Percentiles rank a stretch among this genome's conserved stretches.
Conservation (phyloP, 345 rosid species). For the Rubroshorea leprosula region DNA sequence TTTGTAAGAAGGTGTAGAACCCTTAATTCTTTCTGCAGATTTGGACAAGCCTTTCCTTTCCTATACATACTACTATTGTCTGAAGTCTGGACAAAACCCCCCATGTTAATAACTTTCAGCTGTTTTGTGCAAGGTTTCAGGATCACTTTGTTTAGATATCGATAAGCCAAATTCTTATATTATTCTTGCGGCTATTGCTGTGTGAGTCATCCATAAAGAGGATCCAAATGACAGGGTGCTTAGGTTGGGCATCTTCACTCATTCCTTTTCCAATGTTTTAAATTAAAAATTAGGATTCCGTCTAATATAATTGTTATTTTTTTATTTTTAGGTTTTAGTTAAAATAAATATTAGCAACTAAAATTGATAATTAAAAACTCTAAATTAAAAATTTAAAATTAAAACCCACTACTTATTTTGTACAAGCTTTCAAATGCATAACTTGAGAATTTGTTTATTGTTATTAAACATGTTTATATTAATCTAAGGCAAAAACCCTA, state of each 20-base stretch:
- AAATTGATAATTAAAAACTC: too few species aligned
- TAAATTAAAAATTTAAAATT: too few species aligned
- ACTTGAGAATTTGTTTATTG: too few species aligned
- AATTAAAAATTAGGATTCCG: too few species aligned
- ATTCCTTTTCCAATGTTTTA: not conserved
- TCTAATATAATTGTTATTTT: too few species aligned
- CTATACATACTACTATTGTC: not conserved
- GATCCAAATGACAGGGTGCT: not conserved
- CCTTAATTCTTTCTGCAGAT: not conserved
- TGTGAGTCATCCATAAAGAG: slow-evolving; percentile 23
- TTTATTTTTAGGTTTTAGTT: too few species aligned
- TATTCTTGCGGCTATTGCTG: slow-evolving; percentile 23
- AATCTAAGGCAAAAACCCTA: too few species aligned
- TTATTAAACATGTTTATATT: too few species aligned
- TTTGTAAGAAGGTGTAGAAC: not conserved
- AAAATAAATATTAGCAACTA: too few species aligned
- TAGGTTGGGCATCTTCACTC: not conserved
- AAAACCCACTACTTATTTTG: too few species aligned
- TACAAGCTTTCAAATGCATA: too few species aligned
- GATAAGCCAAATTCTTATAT: slow-evolving; percentile 14
- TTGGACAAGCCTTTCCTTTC: not conserved
- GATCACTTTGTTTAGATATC: too few species aligned
- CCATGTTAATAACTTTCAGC: not conserved
- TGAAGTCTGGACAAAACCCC: slow-evolving; percentile 3
- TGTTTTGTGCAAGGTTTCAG: not conserved